Evolutionary conservation across 1,284 basidiomycete genomes (phyloP), one percentile per base, ranked within the genome.

Genomic region (Wallemia hederae): DNA sequence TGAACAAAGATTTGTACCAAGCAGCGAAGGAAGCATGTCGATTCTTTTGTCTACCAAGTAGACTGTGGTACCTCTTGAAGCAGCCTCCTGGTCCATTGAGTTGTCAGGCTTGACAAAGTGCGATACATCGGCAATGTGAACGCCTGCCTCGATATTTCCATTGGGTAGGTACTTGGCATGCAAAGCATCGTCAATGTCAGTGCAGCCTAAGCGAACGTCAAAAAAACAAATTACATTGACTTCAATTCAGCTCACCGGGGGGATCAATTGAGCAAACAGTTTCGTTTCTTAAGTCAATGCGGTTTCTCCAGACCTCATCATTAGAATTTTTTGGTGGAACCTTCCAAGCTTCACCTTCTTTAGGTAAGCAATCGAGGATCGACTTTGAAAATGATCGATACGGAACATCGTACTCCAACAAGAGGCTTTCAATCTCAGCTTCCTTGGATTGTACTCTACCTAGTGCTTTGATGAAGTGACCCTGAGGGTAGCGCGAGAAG

Each of bases 171-270:
- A 75, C 60, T 83, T 78, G 9, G 94, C 94, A 71, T 99, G 94
- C n/a, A 99, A 73, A 0, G 94, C 94, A 70, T 99, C 94, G 69
- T 99, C 94, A 55, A 99, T 99, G 72, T 99, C 94, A 69, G 96
- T 89, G 71, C 94, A 98, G 34, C 82, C 90, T 84, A 68, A 27
- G 1, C 1, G n/a, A n/a, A n/a, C n/a, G n/a, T 57, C 59, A 11
- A 11, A 34, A 11, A 34, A 11, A 11, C 33, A 34, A 34, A 9
- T 25, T 25, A 14, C 59, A 25, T 56, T 22, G 25, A 24, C 26
- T 2, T 56, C 2, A 22, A 15, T 14, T 57, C 25, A 59, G 70
- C 77, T 61, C 64, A 84, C 86, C 80, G 15, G 88, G 90, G 1
- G 92, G 92, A 72, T 99, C 94, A 66, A 99, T 98, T 67, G 88